Percentiles rank a stretch among this genome's conserved stretches.
These are phyloP conservation scores for Albizia julibrissin DNA, from an alignment of 306 rosid species.

Conservation along the genomic window DNA sequence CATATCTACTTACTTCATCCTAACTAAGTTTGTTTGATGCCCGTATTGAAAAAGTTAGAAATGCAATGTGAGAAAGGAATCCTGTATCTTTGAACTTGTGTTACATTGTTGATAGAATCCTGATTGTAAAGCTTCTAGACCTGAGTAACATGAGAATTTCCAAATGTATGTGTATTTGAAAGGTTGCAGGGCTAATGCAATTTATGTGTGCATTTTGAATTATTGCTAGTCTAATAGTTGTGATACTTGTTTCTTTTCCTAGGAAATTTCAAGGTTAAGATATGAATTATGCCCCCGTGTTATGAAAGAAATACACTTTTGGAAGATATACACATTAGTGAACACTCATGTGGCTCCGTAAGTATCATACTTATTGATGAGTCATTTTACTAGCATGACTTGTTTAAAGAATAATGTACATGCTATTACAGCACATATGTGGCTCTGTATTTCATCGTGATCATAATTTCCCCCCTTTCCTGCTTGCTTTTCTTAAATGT, in stretches of 20 bases:
- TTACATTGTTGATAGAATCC: not conserved
- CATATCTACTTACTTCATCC: not conserved
- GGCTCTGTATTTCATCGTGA: not conserved
- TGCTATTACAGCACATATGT: not conserved
- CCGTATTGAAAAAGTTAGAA: not conserved
- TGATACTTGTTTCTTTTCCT: constrained; percentile 37
- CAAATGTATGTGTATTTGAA: not conserved
- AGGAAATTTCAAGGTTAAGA: constrained; percentile 95
- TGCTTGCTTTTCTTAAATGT: not conserved
- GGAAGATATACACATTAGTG: constrained; percentile 95
- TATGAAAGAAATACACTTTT: constrained; percentile 83
- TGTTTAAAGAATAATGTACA: not conserved
- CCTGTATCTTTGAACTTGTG: not conserved
- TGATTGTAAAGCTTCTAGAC: not conserved
- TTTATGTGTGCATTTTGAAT: no score
- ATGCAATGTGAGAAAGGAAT: not conserved
- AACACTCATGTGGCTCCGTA: constrained; percentile 95
- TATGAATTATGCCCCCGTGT: constrained; percentile 86
- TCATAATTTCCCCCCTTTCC: not conserved
- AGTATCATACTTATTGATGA: constrained; percentile 46
- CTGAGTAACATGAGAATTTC: constrained; percentile 2
- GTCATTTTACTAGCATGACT: not conserved
- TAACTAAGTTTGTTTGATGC: not conserved
- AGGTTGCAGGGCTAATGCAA: no score
- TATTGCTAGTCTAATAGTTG: not conserved